phyloP scores from a whole-genome alignment of 768 basidiomycete genomes.

The Trametes villosa region DNA sequence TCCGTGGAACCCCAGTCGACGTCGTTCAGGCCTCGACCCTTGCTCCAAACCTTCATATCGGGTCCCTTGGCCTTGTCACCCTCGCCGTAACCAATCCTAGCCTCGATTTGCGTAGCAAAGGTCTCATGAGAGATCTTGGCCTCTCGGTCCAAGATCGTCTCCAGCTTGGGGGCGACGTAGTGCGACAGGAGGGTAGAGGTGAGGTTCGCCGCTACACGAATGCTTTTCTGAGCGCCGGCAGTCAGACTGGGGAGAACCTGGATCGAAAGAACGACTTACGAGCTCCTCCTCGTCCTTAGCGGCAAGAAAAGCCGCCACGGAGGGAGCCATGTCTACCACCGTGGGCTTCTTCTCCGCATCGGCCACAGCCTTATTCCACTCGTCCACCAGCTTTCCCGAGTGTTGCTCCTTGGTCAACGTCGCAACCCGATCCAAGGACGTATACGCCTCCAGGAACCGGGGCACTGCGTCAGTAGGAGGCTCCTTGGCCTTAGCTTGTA shows the following conservation, averaged over 20 bases:
- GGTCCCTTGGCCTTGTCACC: constrained; percentile 79
- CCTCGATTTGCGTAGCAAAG: constrained; percentile 85
- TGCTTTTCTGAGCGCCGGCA: constrained; percentile 62
- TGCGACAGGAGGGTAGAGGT: constrained; percentile 86
- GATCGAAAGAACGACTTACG: constrained; percentile 49
- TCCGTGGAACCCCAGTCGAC: constrained; percentile 92
- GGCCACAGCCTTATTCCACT: constrained; percentile 76
- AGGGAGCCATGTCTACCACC: constrained; percentile 74
- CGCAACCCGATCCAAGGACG: constrained; percentile 69
- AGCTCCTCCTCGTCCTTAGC: constrained; percentile 92
- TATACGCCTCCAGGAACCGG: constrained; percentile 66
- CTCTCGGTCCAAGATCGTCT: constrained; percentile 90
- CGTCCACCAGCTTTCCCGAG: constrained; percentile 82
- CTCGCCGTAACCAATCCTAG: constrained; percentile 83
- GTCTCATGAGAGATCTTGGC: constrained; percentile 89
- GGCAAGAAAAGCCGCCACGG: constrained; percentile 78
- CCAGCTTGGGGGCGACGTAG: constrained; percentile 86
- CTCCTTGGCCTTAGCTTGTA: constrained; percentile 82
- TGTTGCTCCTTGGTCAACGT: constrained; percentile 82
- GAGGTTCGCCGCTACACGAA: constrained; percentile 72
- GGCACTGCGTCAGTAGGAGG: constrained; percentile 72
- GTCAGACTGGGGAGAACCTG: constrained; percentile 12
- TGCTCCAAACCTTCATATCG: constrained; percentile 91
- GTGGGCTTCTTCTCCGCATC: constrained; percentile 67
- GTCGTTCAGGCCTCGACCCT: constrained; percentile 72